Evolutionary conservation across 768 basidiomycete species (phyloP).

Genomic region (Lyophyllum atratum): DNA sequence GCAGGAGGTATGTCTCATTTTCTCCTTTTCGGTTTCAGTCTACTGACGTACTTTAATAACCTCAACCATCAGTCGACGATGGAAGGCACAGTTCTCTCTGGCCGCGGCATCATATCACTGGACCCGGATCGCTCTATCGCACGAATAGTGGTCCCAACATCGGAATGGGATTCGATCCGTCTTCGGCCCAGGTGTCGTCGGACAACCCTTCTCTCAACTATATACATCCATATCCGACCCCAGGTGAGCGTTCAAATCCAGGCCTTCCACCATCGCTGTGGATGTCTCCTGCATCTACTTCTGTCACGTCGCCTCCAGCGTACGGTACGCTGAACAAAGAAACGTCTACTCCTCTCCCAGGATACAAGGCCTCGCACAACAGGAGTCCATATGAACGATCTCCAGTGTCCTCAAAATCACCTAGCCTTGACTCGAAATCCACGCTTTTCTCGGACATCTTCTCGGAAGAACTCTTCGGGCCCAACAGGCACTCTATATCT

Average conservation of each 20-base stretch:
- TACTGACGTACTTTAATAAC: neutral
- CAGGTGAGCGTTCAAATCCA: conserved; percentile 51
- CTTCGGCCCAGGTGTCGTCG: conserved; percentile 6
- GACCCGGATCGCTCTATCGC: conserved; percentile 11
- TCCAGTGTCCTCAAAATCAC: conserved; percentile 42
- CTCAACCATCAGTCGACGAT: conserved; percentile 10
- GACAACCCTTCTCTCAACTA: conserved; percentile 17
- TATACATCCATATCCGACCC: conserved; percentile 26
- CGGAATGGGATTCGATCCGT: conserved; percentile 6
- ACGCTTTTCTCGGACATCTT: conserved; percentile 71
- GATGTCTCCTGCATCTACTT: conserved; percentile 73
- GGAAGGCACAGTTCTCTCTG: conserved; percentile 6
- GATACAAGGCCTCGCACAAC: conserved; percentile 31
- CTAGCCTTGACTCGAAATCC: conserved; percentile 57
- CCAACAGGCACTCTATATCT: conserved; percentile 35
- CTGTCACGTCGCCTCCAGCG: conserved; percentile 43
- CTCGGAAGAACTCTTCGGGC: conserved; percentile 64
- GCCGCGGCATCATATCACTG: conserved; percentile 2
- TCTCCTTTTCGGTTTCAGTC: neutral
- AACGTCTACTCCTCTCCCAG: conserved; percentile 38
- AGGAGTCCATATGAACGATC: conserved; percentile 34
- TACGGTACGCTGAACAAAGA: conserved; percentile 39
- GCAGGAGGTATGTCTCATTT: conserved; percentile 21
- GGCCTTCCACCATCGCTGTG: conserved; percentile 77
- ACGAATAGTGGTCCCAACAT: conserved; percentile 12